Evolutionary conservation across 805 yeast genomes (phyloP), one percentile per base, ranked within the genome.

Genomic region (Schwanniomyces occidentalis): DNA sequence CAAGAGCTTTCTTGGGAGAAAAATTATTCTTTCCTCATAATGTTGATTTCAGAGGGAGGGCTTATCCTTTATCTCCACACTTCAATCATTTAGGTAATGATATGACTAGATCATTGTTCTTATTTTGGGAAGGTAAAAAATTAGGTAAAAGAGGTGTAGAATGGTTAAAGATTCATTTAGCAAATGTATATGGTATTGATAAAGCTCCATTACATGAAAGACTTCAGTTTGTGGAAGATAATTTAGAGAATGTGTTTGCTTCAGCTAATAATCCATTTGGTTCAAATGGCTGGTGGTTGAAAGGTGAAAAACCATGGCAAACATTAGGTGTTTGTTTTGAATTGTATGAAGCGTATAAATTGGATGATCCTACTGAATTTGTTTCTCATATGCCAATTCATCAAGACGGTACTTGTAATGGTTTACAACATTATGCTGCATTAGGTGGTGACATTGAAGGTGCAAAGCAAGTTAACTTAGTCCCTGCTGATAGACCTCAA

Each of bases 351-450:
- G 93, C 90, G 1, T 58, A 70, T 45, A 68, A 76, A 45, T 58
- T 78, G 38, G 74, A 69, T 6, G 82, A 83, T 45, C 93, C 93
- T 7, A 72, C 77, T 10, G 70, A 79, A 41, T 82, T 58, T 47
- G 59, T 82, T 14, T 81, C 88, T 1, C 83, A 79, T 54, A 80
- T 82, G 43, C 91, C 93, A 1, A 83, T 85, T 23, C 93, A 85
- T 56, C 91, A 83, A 58, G 95, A 85, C 63, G 95, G 95, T 48
- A 83, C 93, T 0, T 85, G 95, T 64, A 85, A 85, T 52, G 95
- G 95, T 13, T 68, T 85, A 41, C 95, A 85, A 51, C 95, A 85
- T 64, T 85, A 85, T 59, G 93, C 95, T 17, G 95, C 95, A 0
- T 65, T 85, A 34, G 93, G 93, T 56, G 91, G 93, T 64, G 95